Evolutionary conservation across 106 monocot genomes (phyloP).

Genomic region (Allium fistulosum): DNA sequence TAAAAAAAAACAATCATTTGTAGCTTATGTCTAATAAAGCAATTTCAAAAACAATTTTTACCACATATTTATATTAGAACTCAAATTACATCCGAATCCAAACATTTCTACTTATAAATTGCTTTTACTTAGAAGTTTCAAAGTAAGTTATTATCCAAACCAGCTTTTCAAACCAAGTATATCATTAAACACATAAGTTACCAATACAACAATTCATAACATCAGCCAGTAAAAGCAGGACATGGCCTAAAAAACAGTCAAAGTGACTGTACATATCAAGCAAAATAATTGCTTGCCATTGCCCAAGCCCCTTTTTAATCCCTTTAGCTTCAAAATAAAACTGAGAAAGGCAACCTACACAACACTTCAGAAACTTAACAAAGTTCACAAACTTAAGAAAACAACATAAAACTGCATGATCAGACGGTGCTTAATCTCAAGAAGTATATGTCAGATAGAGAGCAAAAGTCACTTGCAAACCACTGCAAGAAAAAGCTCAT

Average conservation of each 20-base stretch:
- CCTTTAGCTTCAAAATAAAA: slow-evolving; percentile 19
- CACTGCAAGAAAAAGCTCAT: slow-evolving; percentile 21
- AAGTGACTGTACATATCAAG: slow-evolving; percentile 22
- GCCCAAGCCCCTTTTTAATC: slow-evolving; percentile 18
- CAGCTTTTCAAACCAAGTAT: no score
- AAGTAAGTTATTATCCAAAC: no score
- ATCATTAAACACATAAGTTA: background rate
- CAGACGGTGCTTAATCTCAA: slow-evolving; percentile 16
- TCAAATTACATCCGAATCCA: no score
- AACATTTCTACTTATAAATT: no score
- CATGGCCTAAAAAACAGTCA: slow-evolving; percentile 11
- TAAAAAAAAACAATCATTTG: no score
- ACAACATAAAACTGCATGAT: slow-evolving; percentile 11
- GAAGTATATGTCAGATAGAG: slow-evolving; percentile 5
- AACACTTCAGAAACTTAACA: slow-evolving; percentile 4
- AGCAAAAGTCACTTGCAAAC: background rate
- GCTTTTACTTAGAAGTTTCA: no score
- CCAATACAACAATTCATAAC: slow-evolving; percentile 13
- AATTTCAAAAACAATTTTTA: no score
- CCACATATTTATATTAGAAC: no score
- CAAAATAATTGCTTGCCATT: slow-evolving; percentile 17
- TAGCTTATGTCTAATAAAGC: no score
- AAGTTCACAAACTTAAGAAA: background rate
- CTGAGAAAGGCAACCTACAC: slow-evolving; percentile 40
- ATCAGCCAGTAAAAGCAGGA: slow-evolving; percentile 9